Evolutionary conservation across 139 green algal genomes (phyloP).

Genomic region (Chlamydomonas incerta): DNA sequence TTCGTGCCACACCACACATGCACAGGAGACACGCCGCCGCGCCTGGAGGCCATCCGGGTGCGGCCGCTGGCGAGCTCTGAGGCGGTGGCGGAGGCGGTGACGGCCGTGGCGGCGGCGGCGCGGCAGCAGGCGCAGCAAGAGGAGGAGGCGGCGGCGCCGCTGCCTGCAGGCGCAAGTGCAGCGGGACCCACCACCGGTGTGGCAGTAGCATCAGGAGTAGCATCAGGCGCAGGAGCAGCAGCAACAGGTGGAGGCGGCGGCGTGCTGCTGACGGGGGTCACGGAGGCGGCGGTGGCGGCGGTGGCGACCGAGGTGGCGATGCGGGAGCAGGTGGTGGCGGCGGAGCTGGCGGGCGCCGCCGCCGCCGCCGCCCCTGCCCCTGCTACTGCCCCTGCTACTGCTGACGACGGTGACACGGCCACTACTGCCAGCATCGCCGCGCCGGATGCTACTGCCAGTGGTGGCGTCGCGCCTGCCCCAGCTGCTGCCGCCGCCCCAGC

Average conservation of each 20-base stretch:
- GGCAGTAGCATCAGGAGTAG: no score
- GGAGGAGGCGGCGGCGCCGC: not conserved
- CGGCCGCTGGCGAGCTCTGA: slow-evolving; percentile 26
- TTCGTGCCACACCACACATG: no score
- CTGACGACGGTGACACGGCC: not conserved
- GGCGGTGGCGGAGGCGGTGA: slow-evolving; percentile 14
- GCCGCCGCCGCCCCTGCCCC: no score
- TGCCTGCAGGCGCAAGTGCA: no score
- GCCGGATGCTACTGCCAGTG: no score
- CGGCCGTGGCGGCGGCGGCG: not conserved
- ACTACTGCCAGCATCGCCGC: not conserved
- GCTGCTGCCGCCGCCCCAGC: not conserved
- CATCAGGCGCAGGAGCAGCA: no score
- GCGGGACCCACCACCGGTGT: no score
- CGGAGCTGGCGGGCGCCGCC: no score
- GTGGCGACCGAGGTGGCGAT: slow-evolving; percentile 26
- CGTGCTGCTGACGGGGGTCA: not conserved
- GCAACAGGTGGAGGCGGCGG: not conserved
- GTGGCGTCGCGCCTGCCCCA: no score
- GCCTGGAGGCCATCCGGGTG: not conserved
- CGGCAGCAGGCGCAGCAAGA: not conserved
- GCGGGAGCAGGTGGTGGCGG: not conserved
- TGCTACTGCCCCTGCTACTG: not conserved
- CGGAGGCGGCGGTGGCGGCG: slow-evolving; percentile 1
- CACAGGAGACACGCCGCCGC: not conserved